phyloP scores from a whole-genome alignment of 2,329 filamentous ascomycete species.

The Hirsutella rhossiliensis region DNA sequence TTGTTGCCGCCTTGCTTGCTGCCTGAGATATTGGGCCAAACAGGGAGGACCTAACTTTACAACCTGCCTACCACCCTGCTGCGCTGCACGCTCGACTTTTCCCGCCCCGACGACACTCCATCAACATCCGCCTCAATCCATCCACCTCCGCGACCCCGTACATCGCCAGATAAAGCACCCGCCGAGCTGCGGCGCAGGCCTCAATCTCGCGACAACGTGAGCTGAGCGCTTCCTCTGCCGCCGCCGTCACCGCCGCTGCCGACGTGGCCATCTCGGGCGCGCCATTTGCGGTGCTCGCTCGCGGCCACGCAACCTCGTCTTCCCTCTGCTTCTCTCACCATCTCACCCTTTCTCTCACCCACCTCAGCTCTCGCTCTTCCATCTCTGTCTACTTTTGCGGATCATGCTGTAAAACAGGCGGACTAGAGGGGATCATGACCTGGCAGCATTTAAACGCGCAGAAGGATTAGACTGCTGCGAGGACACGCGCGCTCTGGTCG shows the following conservation, averaged over 20 bases:
- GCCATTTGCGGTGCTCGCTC: conserved; percentile 2
- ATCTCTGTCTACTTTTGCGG: conserved; percentile 2
- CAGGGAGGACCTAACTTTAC: neutral
- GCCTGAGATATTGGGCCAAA: conserved; percentile 21
- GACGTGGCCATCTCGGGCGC: neutral
- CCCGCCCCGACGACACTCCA: conserved; percentile 16
- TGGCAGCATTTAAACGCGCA: conserved; percentile 8
- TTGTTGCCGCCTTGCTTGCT: conserved; percentile 12
- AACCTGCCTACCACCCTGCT: neutral
- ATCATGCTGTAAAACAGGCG: conserved; percentile 22
- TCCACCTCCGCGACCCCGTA: conserved; percentile 12
- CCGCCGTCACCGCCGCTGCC: too few relatives aligned
- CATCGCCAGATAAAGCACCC: conserved; percentile 10
- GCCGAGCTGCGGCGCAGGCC: conserved; percentile 8
- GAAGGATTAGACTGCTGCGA: conserved; percentile 11
- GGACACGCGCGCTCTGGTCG: conserved; percentile 11
- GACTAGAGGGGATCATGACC: conserved; percentile 10
- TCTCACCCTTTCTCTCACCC: conserved; percentile 8
- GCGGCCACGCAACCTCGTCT: neutral
- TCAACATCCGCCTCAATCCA: conserved; percentile 13
- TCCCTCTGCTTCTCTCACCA: conserved; percentile 3
- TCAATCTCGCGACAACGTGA: too few relatives aligned
- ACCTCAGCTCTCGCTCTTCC: neutral
- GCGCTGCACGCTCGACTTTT: conserved; percentile 18
- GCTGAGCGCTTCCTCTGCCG: too few relatives aligned